A percentile compares a stretch with the other conserved stretches of the same genome.
phyloP scores from a whole-genome alignment of 139 green algal species.

The Ettlia oleoabundans region DNA sequence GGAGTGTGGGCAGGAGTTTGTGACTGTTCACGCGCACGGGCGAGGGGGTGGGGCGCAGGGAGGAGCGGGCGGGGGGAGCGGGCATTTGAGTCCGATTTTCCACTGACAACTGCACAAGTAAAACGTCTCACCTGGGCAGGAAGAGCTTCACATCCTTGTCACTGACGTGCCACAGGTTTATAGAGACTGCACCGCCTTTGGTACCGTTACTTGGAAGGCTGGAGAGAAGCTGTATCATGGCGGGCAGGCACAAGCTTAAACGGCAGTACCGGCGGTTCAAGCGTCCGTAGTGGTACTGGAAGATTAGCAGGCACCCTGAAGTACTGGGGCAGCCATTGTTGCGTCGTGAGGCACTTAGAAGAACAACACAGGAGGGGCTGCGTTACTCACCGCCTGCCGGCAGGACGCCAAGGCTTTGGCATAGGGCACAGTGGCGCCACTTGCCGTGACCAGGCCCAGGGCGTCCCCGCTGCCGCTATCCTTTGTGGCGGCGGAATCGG shows the following conservation, averaged over 20 bases:
- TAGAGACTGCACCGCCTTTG: neutral
- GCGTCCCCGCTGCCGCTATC: too few species aligned
- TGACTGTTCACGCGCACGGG: neutral
- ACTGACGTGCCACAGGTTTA: neutral
- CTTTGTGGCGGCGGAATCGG: too few species aligned
- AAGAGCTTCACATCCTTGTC: conserved; percentile 22
- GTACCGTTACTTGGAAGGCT: neutral
- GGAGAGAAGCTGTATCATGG: neutral
- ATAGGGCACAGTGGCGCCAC: neutral
- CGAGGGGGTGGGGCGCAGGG: neutral
- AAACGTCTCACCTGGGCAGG: conserved; percentile 14
- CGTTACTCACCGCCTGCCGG: conserved; percentile 13
- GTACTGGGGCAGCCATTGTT: too few species aligned
- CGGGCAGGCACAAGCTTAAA: too few species aligned
- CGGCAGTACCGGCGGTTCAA: too few species aligned
- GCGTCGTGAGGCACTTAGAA: too few species aligned
- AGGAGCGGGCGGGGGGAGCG: neutral
- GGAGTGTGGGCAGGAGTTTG: too few species aligned
- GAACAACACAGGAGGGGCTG: neutral
- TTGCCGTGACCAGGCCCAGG: neutral
- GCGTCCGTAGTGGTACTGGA: neutral
- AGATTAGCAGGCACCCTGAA: neutral
- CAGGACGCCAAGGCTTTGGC: conserved; percentile 13
- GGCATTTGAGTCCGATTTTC: neutral
- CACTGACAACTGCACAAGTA: neutral